Evolutionary conservation across 805 yeast species (phyloP), one percentile per base, ranked within the genome.

Genomic region (Starmerella floricola): DNA sequence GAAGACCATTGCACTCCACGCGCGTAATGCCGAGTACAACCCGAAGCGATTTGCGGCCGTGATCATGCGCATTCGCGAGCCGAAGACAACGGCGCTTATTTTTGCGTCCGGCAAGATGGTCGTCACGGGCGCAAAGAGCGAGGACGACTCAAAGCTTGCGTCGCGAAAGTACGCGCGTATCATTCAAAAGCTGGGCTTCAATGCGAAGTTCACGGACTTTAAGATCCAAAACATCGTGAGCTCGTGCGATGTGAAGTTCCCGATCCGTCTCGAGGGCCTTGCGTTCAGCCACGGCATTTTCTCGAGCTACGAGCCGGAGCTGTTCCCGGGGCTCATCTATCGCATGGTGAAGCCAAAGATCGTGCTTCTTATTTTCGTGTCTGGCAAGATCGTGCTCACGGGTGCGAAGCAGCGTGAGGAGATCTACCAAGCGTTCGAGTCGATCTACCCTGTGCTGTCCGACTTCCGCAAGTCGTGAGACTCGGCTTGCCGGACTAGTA

Each of bases 81-180:
- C 98, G 15, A 91, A 91, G 63, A 91, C 98, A 1, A 91, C 98
- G 2, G 97, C 98, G 0, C 71, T 91, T 53, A 91, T 91, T 52
- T 91, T 91, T 63, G 98, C 98, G 1, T 86, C 96, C 2, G 98
- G 98, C 57, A 91, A 91, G 64, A 91, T 91, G 98, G 98, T 91
- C 53, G 98, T 91, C 13, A 91, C 97, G 24, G 98, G 98, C 74
- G 98, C 98, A 19, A 91, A 91, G 63, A 81, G 94, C 29, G 98
- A 91, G 62, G 97, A 91, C 60, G 97, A 91, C 61, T 85, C 96
- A n/a, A 91, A 91, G 62, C 72, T 91, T 51, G 98, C 98, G 1
- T 85, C 95, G 17, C 76, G 98, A 66, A 91, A 91, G 62, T 91
- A 91, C 57, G 98, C 98, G 1, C 78, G 98, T 69, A 91, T 91